Base-by-base conservation (phyloP, 129 eudicot species). In the Flaveria brownii region DNA sequence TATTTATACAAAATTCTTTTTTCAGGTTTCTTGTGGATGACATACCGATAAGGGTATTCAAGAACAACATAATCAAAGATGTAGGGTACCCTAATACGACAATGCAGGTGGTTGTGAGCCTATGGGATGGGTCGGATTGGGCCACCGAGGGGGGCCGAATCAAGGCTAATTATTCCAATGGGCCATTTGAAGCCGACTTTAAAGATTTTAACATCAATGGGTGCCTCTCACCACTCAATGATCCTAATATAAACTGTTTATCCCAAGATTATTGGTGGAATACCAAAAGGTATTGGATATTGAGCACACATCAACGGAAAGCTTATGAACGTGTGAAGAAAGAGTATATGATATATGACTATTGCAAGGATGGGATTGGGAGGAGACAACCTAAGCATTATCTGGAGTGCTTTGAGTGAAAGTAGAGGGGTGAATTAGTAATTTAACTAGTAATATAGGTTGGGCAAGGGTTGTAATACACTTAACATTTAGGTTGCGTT, bases 101-200 rank as follows among this genome's bases (percentile, higher is more conserved):
- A 25, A 86, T 93, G 97, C 76, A 79, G 17, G 50, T 87, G 62
- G 49, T 72, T 6, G 95, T 79, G 39, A 93, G 89, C 52, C 41
- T 90, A 64, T 93, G 96, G 96, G 84, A 87, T 68, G 92, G 88
- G 56, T 74, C 76, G 16, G 62, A 77, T 47, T 90, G 96, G 96
- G 96, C 96, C 20, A 83, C 87, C 8, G 88, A 87, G 43, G 96
- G 84, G 9, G 90, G 88, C n/a, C 15, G 23, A 22, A 60, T 87
- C 16, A 88, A 88, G 72, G 82, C 64, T 11, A 75, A 84, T 42
- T 86, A 81, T 82, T 60, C 87, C 17, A 55, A 78, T 17, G 85
- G 80, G 13, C 95, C 95, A 16, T 82, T 89, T 63, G 18, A 49
- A 45, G 89, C 87, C 43, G 47, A 75, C 33, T 86, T 84, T 57